phyloP scores from a whole-genome alignment of 768 basidiomycete species.

The Termitomyces sp. region DNA sequence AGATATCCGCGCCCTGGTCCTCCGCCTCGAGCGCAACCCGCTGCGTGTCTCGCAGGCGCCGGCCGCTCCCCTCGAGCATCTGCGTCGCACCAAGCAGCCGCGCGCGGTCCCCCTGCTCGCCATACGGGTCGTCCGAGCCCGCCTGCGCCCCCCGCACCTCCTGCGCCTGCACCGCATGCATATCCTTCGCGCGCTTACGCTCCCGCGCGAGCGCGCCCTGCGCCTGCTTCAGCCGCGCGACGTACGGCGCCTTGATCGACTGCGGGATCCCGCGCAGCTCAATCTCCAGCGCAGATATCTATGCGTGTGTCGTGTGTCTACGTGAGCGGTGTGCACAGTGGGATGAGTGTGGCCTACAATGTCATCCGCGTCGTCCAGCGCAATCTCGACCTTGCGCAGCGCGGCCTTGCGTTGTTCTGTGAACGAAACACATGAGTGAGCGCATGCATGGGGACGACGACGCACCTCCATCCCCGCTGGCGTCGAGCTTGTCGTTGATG shows the following conservation, averaged over 20 bases:
- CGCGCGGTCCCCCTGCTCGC: slow-evolving; percentile 27
- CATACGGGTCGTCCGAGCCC: slow-evolving; percentile 70
- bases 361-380: slow-evolving; percentile 93
- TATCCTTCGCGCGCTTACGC: slow-evolving; percentile 74
- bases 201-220: slow-evolving; percentile 68
- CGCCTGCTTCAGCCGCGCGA: slow-evolving; percentile 56
- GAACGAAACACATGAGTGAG: too few species aligned
- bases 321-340: background rate
- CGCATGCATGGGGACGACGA: background rate
- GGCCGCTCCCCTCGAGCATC: slow-evolving; percentile 65
- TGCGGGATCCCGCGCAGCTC: slow-evolving; percentile 90
- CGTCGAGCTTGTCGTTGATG: slow-evolving; percentile 73
- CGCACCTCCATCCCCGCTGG: slow-evolving; percentile 46
- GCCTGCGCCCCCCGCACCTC: slow-evolving; percentile 41
- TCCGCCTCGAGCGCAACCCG: slow-evolving; percentile 91
- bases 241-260: slow-evolving; percentile 69
- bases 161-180: slow-evolving; percentile 47
- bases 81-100: slow-evolving; percentile 70
- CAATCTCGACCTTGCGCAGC: slow-evolving; percentile 77
- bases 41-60: slow-evolving; percentile 73
- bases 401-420: slow-evolving; percentile 79
- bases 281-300: slow-evolving; percentile 94
- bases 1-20: slow-evolving; percentile 82
- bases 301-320: too few species aligned
- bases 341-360: slow-evolving; percentile 47